Evolutionary conservation across 768 basidiomycete genomes (phyloP).

Genomic region (Termitomyces sp.): DNA sequence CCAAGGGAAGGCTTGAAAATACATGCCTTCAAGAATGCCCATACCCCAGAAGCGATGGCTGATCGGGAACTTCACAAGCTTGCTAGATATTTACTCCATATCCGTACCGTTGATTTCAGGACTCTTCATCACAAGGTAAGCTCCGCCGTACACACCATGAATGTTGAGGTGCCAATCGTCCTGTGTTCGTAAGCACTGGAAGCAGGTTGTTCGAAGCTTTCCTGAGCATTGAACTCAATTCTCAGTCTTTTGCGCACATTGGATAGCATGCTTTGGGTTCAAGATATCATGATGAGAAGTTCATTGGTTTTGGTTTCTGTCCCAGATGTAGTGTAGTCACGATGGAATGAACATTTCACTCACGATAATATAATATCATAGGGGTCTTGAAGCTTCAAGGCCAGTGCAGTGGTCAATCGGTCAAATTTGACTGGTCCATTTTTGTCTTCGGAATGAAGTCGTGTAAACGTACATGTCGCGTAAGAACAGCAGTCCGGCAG

Average conservation of each 20-base stretch:
- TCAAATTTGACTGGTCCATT: no score
- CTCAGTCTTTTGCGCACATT: background rate
- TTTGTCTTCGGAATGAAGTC: no score
- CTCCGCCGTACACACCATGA: constrained; percentile 1
- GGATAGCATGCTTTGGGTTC: background rate
- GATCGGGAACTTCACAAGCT: constrained; percentile 71
- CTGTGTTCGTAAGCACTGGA: constrained; percentile 44
- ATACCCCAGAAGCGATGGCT: constrained; percentile 56
- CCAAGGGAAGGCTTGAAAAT: constrained; percentile 83
- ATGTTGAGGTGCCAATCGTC: background rate
- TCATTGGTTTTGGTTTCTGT: background rate
- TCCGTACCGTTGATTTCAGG: constrained; percentile 59
- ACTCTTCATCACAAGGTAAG: constrained; percentile 65
- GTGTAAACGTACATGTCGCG: no score
- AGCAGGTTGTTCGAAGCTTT: constrained; percentile 40
- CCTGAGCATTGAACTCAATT: constrained; percentile 17
- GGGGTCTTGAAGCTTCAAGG: background rate
- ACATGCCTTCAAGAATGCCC: constrained; percentile 75
- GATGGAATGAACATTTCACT: no score
- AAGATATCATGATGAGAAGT: background rate
- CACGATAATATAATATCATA: background rate
- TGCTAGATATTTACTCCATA: constrained; percentile 61
- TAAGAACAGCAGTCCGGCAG: no score
- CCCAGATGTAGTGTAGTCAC: no score
- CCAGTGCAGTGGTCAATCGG: background rate